Conservation (phyloP, 345 rosid genomes). For the Dovyalis caffra region DNA sequence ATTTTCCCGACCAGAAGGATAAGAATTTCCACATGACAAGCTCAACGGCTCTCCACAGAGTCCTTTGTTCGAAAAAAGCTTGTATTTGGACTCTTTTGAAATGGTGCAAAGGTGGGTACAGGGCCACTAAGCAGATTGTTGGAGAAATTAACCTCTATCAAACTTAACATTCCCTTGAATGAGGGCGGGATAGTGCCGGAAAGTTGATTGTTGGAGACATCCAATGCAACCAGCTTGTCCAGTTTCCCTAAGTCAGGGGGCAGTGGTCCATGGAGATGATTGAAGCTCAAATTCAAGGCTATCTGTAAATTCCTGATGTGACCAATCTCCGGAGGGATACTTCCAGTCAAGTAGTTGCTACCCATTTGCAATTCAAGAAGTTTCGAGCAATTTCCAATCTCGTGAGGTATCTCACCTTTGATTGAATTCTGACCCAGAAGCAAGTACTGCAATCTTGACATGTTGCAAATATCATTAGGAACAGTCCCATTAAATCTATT, state of each 20-base stretch:
- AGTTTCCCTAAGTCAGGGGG: slow-evolving; percentile 38
- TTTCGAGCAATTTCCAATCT: slow-evolving; percentile 33
- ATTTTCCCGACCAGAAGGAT: slow-evolving; percentile 37
- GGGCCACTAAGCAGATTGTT: slow-evolving; percentile 27
- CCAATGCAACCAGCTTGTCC: slow-evolving; percentile 38
- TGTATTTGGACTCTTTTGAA: slow-evolving; percentile 79
- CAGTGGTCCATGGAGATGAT: slow-evolving; percentile 33
- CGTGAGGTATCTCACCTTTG: slow-evolving; percentile 35
- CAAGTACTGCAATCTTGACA: slow-evolving; percentile 36
- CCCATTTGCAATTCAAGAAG: slow-evolving; percentile 34
- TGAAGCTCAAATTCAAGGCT: slow-evolving; percentile 35
- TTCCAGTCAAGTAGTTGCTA: slow-evolving; percentile 34
- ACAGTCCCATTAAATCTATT: slow-evolving; percentile 35
- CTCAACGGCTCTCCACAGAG: slow-evolving; percentile 87
- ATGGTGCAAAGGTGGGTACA: slow-evolving; percentile 64
- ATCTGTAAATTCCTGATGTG: slow-evolving; percentile 36
- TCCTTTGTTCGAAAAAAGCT: slow-evolving; percentile 77
- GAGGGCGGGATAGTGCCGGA: slow-evolving; percentile 30
- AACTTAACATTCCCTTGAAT: slow-evolving; percentile 37
- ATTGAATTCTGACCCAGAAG: slow-evolving; percentile 32
- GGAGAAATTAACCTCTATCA: slow-evolving; percentile 36
- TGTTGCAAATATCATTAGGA: slow-evolving; percentile 30
- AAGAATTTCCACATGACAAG: slow-evolving; percentile 48
- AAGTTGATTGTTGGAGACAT: slow-evolving; percentile 34
- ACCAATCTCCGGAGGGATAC: slow-evolving; percentile 33